Percentiles rank a stretch among this genome's conserved stretches.
Conservation (phyloP, 1,284 basidiomycete genomes). For the Cystobasidiaceae sp. region DNA sequence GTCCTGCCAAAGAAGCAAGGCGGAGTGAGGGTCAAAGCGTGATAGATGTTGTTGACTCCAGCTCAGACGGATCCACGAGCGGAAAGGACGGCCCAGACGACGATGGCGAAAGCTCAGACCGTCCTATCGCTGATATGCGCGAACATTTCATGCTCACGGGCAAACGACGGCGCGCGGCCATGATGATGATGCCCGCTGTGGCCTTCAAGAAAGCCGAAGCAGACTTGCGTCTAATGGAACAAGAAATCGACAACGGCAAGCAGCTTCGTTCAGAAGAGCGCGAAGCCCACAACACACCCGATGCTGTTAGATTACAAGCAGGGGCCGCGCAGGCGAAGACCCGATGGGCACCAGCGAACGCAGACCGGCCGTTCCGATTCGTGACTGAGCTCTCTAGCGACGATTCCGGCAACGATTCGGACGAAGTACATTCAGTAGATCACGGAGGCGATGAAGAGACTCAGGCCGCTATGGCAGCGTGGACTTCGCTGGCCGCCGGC, state of each 20-base stretch:
- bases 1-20: neutral
- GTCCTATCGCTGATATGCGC: neutral
- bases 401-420: conserved; percentile 33
- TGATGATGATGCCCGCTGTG: conserved; percentile 41
- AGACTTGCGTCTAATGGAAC: conserved; percentile 39
- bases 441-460: conserved; percentile 28
- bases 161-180: conserved; percentile 33
- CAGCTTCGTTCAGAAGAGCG: conserved; percentile 34
- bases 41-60: neutral
- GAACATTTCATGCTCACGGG: conserved; percentile 32
- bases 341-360: conserved; percentile 1
- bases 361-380: conserved; percentile 31
- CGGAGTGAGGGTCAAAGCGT: neutral
- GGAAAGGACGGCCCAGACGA: neutral
- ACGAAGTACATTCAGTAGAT: neutral
- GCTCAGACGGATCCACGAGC: neutral
- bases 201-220: conserved; percentile 39
- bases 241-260: conserved; percentile 28
- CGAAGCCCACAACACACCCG: conserved; percentile 2
- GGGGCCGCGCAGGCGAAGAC: neutral
- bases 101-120: conserved; percentile 13
- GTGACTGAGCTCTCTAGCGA: conserved; percentile 36
- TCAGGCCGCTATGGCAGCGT: conserved; percentile 19
- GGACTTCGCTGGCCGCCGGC: conserved; percentile 32
- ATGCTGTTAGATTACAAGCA: neutral